A percentile compares a stretch with the other conserved stretches of the same genome.
These are phyloP conservation scores for Wickerhamomyces sp. DNA, from an alignment of 1,139 yeast genomes.

Conservation along the genomic window DNA sequence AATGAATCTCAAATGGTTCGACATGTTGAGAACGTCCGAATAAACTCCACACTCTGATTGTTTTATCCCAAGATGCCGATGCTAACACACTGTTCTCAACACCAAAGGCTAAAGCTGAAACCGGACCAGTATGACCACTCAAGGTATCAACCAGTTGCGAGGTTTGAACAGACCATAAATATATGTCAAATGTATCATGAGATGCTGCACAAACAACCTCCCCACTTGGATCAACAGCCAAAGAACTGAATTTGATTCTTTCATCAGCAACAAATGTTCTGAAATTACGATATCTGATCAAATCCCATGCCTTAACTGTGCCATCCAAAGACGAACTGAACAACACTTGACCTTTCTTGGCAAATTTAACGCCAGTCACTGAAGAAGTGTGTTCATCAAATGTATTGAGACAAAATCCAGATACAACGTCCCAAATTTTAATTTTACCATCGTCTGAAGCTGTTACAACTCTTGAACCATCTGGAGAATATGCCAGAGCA, in stretches of 20 bases:
- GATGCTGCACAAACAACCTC: slow-evolving; percentile 97
- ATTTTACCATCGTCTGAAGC: slow-evolving; percentile 97
- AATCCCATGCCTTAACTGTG: slow-evolving; percentile 96
- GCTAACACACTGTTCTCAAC: slow-evolving; percentile 74
- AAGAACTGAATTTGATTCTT: slow-evolving; percentile 77
- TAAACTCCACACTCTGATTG: slow-evolving; percentile 88
- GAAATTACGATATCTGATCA: slow-evolving; percentile 87
- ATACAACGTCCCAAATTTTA: slow-evolving; percentile 90
- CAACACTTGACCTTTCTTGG: slow-evolving; percentile 80
- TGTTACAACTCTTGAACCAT: slow-evolving; percentile 87
- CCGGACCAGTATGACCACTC: slow-evolving; percentile 95
- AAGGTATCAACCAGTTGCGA: slow-evolving; percentile 83
- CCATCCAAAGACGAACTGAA: slow-evolving; percentile 94
- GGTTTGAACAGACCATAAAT: slow-evolving; percentile 97
- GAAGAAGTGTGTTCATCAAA: slow-evolving; percentile 88
- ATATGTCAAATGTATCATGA: slow-evolving; percentile 81
- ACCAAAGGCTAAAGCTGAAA: slow-evolving; percentile 84
- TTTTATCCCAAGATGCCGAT: slow-evolving; percentile 95
- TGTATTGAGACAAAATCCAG: slow-evolving; percentile 91
- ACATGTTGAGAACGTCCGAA: slow-evolving; percentile 81
- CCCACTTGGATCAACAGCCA: slow-evolving; percentile 97
- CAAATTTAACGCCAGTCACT: slow-evolving; percentile 83
- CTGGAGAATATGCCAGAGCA: slow-evolving; percentile 84
- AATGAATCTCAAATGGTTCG: slow-evolving; percentile 81
- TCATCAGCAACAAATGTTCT: slow-evolving; percentile 90